Conservation (phyloP, 768 basidiomycete genomes). For the Nevesoporus exiguus region DNA sequence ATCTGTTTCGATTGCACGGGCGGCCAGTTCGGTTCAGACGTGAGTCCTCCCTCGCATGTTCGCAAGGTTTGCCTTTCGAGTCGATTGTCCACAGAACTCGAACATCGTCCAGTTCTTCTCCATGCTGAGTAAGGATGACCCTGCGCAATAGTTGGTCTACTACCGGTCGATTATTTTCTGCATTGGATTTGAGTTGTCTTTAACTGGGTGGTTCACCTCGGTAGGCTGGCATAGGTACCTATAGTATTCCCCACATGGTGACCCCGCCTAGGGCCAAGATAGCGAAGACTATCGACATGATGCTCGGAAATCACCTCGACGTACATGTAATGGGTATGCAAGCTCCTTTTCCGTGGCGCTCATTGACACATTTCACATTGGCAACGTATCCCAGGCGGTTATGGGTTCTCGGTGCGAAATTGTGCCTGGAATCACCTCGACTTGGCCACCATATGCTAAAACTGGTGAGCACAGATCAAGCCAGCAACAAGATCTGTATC, state of each 20-base stretch:
- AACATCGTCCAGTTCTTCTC: constrained; percentile 67
- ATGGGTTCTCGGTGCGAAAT: no score
- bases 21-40: constrained; percentile 65
- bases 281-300: no score
- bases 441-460: no score
- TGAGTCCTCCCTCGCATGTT: constrained; percentile 39
- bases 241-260: constrained; percentile 59
- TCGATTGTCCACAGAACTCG: no score
- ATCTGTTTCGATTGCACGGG: constrained; percentile 66
- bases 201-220: neutral
- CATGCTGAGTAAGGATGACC: constrained; percentile 66
- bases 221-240: constrained; percentile 72
- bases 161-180: constrained; percentile 46
- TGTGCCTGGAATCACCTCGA: no score
- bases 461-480: no score
- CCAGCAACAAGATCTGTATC: no score
- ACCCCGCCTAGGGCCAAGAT: constrained; percentile 57
- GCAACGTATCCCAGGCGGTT: no score
- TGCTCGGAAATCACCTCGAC: constrained; percentile 58
- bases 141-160: constrained; percentile 61
- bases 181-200: neutral
- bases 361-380: no score
- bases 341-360: no score
- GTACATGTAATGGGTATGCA: constrained; percentile 66
- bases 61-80: no score